Percentiles rank a stretch among this genome's conserved stretches.
These are phyloP conservation scores for Thermochaetoides thermophila DNA, from an alignment of 495 filamentous ascomycete species.

Conservation along the genomic window DNA sequence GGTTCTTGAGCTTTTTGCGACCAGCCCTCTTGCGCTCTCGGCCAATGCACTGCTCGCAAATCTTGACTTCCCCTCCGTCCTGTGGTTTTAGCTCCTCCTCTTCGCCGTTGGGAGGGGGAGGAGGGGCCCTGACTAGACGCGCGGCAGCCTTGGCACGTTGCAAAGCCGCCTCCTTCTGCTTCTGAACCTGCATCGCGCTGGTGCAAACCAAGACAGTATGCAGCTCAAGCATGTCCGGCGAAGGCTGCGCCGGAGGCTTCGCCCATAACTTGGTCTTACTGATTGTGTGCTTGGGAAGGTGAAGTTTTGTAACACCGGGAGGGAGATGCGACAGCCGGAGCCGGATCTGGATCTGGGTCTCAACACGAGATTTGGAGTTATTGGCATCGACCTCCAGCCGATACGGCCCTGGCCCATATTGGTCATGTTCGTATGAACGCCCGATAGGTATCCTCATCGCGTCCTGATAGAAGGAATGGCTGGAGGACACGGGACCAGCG, in stretches of 20 bases:
- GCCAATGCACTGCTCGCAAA: slow-evolving; percentile 69
- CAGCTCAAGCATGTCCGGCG: slow-evolving; percentile 64
- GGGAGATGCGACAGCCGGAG: slow-evolving; percentile 62
- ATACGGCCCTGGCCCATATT: slow-evolving; percentile 4
- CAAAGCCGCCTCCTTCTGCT: slow-evolving; percentile 47
- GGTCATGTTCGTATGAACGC: neutral
- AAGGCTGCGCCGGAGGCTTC: slow-evolving; percentile 42
- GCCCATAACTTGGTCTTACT: slow-evolving; percentile 79
- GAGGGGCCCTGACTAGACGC: too few species aligned
- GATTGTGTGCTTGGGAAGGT: slow-evolving; percentile 76
- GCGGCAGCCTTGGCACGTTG: slow-evolving; percentile 39
- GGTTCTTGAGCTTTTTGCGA: slow-evolving; percentile 83
- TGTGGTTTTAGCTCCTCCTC: slow-evolving; percentile 51
- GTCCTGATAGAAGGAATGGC: slow-evolving; percentile 1
- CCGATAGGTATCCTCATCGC: neutral
- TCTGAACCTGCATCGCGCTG: slow-evolving; percentile 73
- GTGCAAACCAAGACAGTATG: slow-evolving; percentile 73
- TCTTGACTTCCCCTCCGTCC: slow-evolving; percentile 77
- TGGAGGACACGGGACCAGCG: too few species aligned
- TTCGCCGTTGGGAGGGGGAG: too few species aligned
- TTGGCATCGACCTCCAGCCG: slow-evolving; percentile 2
- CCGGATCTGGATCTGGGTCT: slow-evolving; percentile 81
- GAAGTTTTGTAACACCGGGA: slow-evolving; percentile 55
- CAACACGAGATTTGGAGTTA: slow-evolving; percentile 67
- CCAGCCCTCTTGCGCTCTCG: slow-evolving; percentile 77